phyloP scores from a whole-genome alignment of 1,284 basidiomycete species.

The Erythrobasidium hasegawianum region DNA sequence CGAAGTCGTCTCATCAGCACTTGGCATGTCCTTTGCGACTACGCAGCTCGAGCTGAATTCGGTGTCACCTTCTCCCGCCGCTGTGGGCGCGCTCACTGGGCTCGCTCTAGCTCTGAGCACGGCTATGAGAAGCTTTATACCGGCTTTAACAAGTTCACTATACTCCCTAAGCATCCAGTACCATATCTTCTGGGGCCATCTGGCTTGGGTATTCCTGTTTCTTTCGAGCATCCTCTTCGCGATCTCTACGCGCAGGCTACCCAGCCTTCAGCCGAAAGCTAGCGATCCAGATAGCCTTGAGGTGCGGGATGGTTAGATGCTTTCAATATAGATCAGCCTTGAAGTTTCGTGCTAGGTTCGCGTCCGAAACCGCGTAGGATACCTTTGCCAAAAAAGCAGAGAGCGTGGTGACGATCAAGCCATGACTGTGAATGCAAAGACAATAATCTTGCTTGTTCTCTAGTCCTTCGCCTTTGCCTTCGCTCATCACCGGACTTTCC shows the following conservation, averaged over 20 bases:
- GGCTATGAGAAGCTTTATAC: conserved; percentile 35
- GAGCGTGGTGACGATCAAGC: no score
- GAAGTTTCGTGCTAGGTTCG: no score
- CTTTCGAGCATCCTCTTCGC: background rate
- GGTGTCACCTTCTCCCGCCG: conserved; percentile 38
- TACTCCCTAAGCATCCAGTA: background rate
- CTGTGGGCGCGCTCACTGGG: conserved; percentile 38
- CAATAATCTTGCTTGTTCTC: no score
- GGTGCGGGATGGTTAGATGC: no score
- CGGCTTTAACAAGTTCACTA: conserved; percentile 4
- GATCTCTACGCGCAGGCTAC: background rate
- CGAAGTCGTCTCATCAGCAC: background rate
- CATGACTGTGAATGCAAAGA: no score
- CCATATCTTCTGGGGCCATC: conserved; percentile 9
- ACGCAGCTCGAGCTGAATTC: conserved; percentile 37
- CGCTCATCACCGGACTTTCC: background rate
- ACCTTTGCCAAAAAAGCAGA: no score
- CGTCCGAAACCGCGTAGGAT: no score
- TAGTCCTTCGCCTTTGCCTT: no score
- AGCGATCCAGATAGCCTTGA: no score
- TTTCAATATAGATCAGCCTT: no score
- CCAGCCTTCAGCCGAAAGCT: no score
- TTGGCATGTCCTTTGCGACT: background rate
- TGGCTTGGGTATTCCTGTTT: conserved; percentile 10
- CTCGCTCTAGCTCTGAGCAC: background rate